Evolutionary conservation across 306 rosid species (phyloP).

Genomic region (Clitoria ternatea): DNA sequence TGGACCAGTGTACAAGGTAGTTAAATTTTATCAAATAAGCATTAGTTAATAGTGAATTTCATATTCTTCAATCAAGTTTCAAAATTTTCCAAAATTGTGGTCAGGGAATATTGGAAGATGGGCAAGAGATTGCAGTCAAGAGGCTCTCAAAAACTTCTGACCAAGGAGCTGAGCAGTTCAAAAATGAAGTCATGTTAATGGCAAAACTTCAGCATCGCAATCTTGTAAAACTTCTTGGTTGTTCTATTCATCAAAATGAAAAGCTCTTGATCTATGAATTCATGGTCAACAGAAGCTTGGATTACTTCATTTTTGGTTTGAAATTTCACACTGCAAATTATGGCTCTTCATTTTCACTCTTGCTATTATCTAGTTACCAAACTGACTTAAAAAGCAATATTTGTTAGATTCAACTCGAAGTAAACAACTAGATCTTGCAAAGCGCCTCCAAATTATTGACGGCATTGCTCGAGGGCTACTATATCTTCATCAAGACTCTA

Average conservation of each 20-base stretch:
- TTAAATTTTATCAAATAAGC: background rate
- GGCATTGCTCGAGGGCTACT: background rate
- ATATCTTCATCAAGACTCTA: constrained; percentile 9
- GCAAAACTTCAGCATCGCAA: constrained; percentile 1
- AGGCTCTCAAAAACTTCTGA: background rate
- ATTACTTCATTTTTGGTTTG: constrained; percentile 1
- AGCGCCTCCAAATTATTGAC: constrained; percentile 3
- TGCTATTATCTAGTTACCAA: background rate
- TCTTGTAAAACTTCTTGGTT: background rate
- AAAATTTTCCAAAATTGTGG: background rate
- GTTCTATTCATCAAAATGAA: background rate
- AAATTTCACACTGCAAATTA: background rate
- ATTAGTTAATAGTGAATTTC: background rate
- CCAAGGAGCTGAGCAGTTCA: constrained; percentile 1
- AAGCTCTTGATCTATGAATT: background rate
- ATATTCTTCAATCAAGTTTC: background rate
- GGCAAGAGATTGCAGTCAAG: constrained; percentile 7
- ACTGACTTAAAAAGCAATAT: background rate
- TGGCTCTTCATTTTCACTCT: background rate
- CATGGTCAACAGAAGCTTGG: background rate
- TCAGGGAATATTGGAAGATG: background rate
- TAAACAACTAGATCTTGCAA: background rate
- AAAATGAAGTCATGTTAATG: background rate
- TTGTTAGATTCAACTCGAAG: background rate
- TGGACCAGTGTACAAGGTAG: constrained; percentile 1